Evolutionary conservation across 805 yeast genomes (phyloP).

Genomic region (Tetrapisispora fleetii): DNA sequence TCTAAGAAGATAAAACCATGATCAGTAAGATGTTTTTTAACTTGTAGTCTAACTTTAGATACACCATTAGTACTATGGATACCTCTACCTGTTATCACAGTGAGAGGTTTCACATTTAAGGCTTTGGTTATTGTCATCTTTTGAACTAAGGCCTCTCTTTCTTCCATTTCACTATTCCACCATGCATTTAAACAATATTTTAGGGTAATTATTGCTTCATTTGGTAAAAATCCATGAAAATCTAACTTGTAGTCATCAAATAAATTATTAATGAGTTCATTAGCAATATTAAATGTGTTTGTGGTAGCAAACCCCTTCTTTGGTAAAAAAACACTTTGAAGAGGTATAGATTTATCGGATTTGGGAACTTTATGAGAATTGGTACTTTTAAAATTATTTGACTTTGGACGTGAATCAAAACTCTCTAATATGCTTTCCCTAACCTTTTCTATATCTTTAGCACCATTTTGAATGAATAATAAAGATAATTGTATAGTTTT

Average conservation of each 20-base stretch:
- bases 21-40: constrained; percentile 32
- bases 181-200: constrained; percentile 36
- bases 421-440: background rate
- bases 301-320: background rate
- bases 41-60: constrained; percentile 38
- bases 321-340: background rate
- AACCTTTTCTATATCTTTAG: background rate
- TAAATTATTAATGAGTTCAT: constrained; percentile 10
- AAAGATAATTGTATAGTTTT: background rate
- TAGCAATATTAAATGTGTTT: background rate
- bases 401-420: background rate
- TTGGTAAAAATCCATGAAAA: constrained; percentile 45
- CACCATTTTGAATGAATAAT: background rate
- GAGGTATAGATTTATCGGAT: background rate
- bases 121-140: constrained; percentile 31
- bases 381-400: too few species aligned
- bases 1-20: constrained; percentile 39
- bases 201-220: constrained; percentile 36
- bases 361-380: background rate
- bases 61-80: constrained; percentile 53
- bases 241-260: constrained; percentile 33
- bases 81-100: constrained; percentile 60
- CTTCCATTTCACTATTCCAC: constrained; percentile 51
- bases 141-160: constrained; percentile 35
- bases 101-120: constrained; percentile 34